Percentiles rank a stretch among this genome's conserved stretches.
Conservation (phyloP, 2,329 filamentous ascomycete species). For the Balansia obtecta region DNA sequence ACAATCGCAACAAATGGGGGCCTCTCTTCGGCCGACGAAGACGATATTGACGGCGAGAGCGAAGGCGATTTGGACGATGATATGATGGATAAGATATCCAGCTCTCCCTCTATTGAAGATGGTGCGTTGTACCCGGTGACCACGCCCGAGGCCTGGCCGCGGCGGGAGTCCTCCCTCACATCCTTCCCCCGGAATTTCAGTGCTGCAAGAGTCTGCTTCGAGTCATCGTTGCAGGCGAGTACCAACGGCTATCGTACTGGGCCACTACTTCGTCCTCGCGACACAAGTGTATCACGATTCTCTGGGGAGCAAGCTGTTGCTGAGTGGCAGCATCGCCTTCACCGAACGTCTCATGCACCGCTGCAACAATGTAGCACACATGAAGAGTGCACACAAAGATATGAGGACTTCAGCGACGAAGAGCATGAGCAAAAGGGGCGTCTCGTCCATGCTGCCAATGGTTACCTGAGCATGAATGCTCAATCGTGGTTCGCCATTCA, state of each 20-base stretch:
- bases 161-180: conserved; percentile 30
- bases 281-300: conserved; percentile 9
- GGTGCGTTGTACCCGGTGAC: conserved; percentile 58
- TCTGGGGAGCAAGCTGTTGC: conserved; percentile 1
- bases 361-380: conserved; percentile 27
- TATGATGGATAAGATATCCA: conserved; percentile 97
- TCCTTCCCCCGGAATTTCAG: conserved; percentile 21
- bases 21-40: conserved; percentile 40
- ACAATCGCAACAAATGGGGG: conserved; percentile 51
- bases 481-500: not conserved
- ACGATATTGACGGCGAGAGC: conserved; percentile 53
- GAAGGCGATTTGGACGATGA: conserved; percentile 67
- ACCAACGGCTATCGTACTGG: conserved; percentile 21
- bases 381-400: conserved; percentile 14
- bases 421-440: conserved; percentile 13
- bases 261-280: conserved; percentile 14
- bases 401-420: conserved; percentile 13
- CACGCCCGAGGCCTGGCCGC: conserved; percentile 28
- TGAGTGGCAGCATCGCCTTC: conserved; percentile 10
- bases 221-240: conserved; percentile 15
- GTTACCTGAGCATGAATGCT: not conserved
- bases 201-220: conserved; percentile 16
- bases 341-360: conserved; percentile 21
- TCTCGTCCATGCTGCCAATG: not conserved
- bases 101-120: conserved; percentile 97